Evolutionary conservation across 2,329 filamentous ascomycete species (phyloP).

Genomic region (Phialemoniopsis sp.): DNA sequence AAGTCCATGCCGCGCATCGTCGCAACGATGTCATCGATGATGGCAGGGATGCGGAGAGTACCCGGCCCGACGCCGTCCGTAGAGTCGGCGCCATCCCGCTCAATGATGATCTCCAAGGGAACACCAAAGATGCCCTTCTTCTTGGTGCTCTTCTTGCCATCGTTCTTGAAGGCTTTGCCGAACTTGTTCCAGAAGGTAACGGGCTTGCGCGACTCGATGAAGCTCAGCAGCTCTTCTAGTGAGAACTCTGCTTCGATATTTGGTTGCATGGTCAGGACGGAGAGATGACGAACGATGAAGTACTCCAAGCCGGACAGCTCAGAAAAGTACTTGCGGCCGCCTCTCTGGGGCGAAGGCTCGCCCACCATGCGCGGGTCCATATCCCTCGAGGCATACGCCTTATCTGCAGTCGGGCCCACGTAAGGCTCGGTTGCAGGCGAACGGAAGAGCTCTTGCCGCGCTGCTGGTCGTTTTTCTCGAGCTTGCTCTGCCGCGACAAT

Average conservation of each 20-base stretch:
- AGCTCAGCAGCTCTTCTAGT: conserved; percentile 85
- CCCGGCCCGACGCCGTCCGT: conserved; percentile 94
- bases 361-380: conserved; percentile 42
- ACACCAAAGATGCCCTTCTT: conserved; percentile 96
- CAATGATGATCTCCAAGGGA: conserved; percentile 80
- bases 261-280: conserved; percentile 91
- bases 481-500: conserved; percentile 96
- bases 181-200: conserved; percentile 98
- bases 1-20: conserved; percentile 99
- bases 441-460: conserved; percentile 63
- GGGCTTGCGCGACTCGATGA: conserved; percentile 87
- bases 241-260: conserved; percentile 86
- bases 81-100: conserved; percentile 94
- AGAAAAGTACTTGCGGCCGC: conserved; percentile 83
- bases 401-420: conserved; percentile 60
- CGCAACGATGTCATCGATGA: conserved; percentile 90
- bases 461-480: conserved; percentile 80
- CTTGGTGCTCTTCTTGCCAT: conserved; percentile 71
- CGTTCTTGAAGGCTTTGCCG: conserved; percentile 90
- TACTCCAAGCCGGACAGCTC: conserved; percentile 94
- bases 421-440: conserved; percentile 55
- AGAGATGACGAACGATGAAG: conserved; percentile 93
- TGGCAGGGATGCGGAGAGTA: conserved; percentile 82
- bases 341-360: conserved; percentile 47
- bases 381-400: conserved; percentile 38